Base-by-base conservation (phyloP, 192 early-diverging fungal species). In the Lobosporangium transversale region DNA sequence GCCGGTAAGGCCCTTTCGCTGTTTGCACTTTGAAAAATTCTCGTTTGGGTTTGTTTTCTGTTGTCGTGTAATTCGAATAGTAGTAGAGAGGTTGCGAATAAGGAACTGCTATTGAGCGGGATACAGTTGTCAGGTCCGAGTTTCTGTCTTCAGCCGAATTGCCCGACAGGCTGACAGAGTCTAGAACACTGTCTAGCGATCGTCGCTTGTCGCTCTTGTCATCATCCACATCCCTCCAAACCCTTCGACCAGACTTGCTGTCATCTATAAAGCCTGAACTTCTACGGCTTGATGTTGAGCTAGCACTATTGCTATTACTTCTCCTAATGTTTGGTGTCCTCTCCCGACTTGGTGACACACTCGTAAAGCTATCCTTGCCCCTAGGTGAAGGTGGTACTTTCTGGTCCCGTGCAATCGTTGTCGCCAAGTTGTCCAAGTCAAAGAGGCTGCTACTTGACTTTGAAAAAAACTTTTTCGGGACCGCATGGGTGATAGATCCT, bases 361-460 rank as follows among this genome's bases (percentile, higher is more conserved):
- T 33, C 24, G 21, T 43, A 17, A 23, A 27, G 12, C 14, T 30
- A 20, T 40, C 36, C 1, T 20, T 11, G 12, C 20, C 21, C 30
- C 49, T 56, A 21, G 55, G 55, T 21, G 55, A n/a, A 31, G 10
- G 23, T 10, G 33, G 47, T 14, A 44, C 17, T 30, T 61, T 69
- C 2, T 58, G 35, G n/a, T 76, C 58, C 4, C 58, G 52, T 24
- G 73, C 73, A 40, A 66, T 53, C 3, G 65, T 76, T 4, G 64
- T 57, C n/a, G 73, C 73, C 23, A 76, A 43, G 23, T 48, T 37
- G 8, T 76, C 73, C 27, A 76, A 26, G 31, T 76, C 73, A 49
- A 76, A 53, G 29, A 76, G 4, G 3, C 64, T 53, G 24, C 64
- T 47, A 33, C 40, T 76, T 2, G 58, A 59, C 47, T 76, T 76